Percentiles rank a stretch among this genome's conserved stretches.
These are phyloP conservation scores for Heteromeles arbutifolia DNA, from an alignment of 306 rosid genomes.

Conservation along the genomic window DNA sequence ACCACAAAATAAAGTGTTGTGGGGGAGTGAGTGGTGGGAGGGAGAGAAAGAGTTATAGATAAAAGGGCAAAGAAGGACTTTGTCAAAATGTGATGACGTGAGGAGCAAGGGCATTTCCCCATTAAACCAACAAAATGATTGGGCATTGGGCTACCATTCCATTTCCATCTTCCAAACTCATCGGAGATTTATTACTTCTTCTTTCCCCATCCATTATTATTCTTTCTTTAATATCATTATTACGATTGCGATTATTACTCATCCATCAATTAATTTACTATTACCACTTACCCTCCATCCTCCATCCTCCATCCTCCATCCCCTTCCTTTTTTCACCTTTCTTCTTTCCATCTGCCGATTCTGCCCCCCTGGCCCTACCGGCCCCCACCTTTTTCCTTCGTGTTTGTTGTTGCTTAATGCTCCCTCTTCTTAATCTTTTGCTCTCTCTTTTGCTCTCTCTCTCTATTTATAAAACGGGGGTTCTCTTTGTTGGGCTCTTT, in stretches of 20 bases:
- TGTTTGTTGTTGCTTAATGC: background rate
- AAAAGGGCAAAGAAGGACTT: constrained; percentile 10
- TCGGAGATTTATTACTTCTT: constrained; percentile 34
- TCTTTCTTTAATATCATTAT: background rate
- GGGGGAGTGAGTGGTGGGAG: too few species aligned
- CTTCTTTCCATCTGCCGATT: background rate
- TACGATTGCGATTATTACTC: background rate
- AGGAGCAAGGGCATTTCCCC: constrained; percentile 38
- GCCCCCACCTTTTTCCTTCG: background rate
- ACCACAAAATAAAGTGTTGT: background rate
- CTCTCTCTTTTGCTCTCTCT: background rate
- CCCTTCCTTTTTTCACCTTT: constrained; percentile 1
- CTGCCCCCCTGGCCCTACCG: background rate
- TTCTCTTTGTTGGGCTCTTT: constrained; percentile 8
- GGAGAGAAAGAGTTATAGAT: too few species aligned
- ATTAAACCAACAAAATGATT: constrained; percentile 31
- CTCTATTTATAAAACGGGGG: background rate
- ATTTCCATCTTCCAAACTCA: constrained; percentile 55
- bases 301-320: too few species aligned
- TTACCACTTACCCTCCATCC: background rate
- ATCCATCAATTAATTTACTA: background rate
- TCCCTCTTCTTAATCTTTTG: background rate
- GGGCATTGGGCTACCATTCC: constrained; percentile 41
- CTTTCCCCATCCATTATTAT: background rate
- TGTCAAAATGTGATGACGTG: constrained; percentile 46